A percentile compares a stretch with the other conserved stretches of the same genome.
phyloP scores from a whole-genome alignment of 176 grass and related monocot genomes.

The Avena atlantica region DNA sequence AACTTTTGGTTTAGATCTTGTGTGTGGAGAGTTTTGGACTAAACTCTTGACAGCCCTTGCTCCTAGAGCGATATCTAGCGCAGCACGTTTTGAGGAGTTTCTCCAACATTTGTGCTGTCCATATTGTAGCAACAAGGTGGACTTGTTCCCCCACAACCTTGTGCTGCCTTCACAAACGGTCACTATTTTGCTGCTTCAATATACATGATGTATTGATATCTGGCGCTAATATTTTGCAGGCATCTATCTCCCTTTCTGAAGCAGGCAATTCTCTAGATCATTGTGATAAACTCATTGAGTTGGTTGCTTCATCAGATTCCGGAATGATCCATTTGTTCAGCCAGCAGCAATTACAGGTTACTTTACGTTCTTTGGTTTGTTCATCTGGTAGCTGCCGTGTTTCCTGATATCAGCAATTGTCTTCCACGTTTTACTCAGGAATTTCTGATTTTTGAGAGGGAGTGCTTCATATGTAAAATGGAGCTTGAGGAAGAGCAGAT shows the following conservation, averaged over 20 bases:
- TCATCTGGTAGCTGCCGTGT: background rate
- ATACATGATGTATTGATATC: conserved; percentile 3
- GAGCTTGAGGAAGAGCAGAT: conserved; percentile 72
- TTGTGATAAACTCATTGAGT: conserved; percentile 72
- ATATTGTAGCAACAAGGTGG: too few relatives aligned
- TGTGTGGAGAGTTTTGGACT: too few relatives aligned
- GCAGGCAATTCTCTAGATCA: conserved; percentile 65
- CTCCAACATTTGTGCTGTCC: too few relatives aligned
- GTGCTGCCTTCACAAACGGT: background rate
- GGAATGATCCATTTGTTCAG: conserved; percentile 95
- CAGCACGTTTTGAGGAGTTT: too few relatives aligned
- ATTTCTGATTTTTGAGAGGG: conserved; percentile 87
- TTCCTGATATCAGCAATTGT: conserved; percentile 7
- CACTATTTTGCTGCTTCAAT: background rate
- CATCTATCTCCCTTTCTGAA: conserved; percentile 76
- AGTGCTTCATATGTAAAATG: conserved; percentile 76
- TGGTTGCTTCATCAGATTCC: conserved; percentile 78
- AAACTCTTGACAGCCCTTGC: too few relatives aligned
- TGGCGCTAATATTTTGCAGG: conserved; percentile 52
- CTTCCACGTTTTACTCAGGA: conserved; percentile 59
- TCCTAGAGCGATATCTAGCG: too few relatives aligned
- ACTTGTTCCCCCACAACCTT: too few relatives aligned
- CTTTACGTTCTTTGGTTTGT: conserved; percentile 18
- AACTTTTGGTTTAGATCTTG: too few relatives aligned
- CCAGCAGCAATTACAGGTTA: conserved; percentile 91